Evolutionary conservation across 257 asterid genomes (phyloP), one percentile per base, ranked within the genome.

Genomic region (Jacaranda copaia): DNA sequence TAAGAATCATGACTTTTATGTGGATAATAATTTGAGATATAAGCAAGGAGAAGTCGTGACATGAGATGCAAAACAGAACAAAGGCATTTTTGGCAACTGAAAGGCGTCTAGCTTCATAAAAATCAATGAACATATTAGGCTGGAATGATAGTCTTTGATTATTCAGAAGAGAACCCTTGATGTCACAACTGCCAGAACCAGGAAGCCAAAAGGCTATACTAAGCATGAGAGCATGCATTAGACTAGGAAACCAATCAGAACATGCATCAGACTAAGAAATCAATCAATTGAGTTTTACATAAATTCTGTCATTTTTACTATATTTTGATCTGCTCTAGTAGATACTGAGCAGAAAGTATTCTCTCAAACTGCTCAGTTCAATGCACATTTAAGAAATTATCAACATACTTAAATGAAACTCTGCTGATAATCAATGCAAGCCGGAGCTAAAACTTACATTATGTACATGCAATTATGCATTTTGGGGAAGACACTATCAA

Each of bases 401-500:
- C 43, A 25, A 32, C 25, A 7, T 52, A 45, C 36, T 13, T 35
- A 61, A 5, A 43, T 15, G 40, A 76, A 76, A 72, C 48, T 43
- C 55, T 14, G 81, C 49, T 12, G 55, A 63, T 40, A 52, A 62
- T 35, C 32, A 35, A 19, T 52, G 13, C 9, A 53, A 56, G 32
- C n/a, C 45, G n/a, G 49, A 57, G 56, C 60, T 62, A 70, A 68
- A 74, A 84, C 99, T 89, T 85, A 93, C 99, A 96, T 89, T 84
- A 76, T 73, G 85, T 87, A 89, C 86, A 96, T 79, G 82, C 89
- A 87, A 63, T 84, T 82, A 79, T 93, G 96, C 90, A 88, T 75
- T 77, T 79, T 86, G 46, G 91, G 95, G 79, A 90, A 91, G 83
- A 91, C 85, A 42, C 62, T 87, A 78, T 96, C 92, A 80, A 91